Evolutionary conservation across 306 rosid species (phyloP).

Genomic region (Lotus japonicus): DNA sequence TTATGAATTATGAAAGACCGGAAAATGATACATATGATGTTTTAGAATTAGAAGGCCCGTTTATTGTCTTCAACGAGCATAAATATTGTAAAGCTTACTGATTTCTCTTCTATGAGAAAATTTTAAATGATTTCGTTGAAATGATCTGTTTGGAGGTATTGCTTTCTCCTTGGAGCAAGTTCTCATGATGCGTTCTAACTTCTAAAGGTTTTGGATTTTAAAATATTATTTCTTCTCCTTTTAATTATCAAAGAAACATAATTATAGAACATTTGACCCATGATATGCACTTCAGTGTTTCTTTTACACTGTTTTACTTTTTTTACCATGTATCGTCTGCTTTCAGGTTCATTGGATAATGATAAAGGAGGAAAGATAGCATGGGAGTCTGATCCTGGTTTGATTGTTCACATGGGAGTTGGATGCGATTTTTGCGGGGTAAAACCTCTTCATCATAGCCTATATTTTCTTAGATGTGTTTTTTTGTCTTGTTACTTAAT

Average conservation of each 20-base stretch:
- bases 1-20: no score
- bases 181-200: not conserved
- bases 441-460: constrained; percentile 29
- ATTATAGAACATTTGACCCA: not conserved
- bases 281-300: constrained; percentile 1
- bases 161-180: not conserved
- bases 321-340: constrained; percentile 15
- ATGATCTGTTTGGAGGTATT: no score
- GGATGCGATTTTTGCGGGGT: constrained; percentile 97
- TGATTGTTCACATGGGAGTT: constrained; percentile 28
- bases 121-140: no score
- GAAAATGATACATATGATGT: no score
- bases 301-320: not conserved
- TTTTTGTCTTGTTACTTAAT: not conserved
- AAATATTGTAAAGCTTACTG: no score
- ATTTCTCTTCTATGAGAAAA: no score
- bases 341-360: constrained; percentile 43
- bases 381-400: constrained; percentile 5
- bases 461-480: not conserved
- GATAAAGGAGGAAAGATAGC: constrained; percentile 14
- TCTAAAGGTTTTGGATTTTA: not conserved
- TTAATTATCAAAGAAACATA: not conserved
- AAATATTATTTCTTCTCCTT: not conserved
- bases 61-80: no score
- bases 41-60: no score